These are phyloP conservation scores for Aureobasidium sp. DNA, from an alignment of 2,329 filamentous ascomycete species.

Conservation along the genomic window DNA sequence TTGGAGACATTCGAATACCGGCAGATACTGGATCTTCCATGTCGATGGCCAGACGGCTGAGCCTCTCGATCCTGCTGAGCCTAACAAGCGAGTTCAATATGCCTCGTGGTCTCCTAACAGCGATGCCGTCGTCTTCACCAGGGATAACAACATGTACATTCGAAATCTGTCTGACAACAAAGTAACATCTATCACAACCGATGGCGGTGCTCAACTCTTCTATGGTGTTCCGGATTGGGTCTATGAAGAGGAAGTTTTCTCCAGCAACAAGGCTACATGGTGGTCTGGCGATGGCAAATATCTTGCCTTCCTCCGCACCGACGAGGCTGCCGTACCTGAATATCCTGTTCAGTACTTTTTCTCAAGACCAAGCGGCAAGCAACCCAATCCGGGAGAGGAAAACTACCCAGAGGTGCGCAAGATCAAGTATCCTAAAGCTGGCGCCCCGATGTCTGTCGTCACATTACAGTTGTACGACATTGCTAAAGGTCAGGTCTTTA, in stretches of 20 bases:
- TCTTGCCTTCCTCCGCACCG: slow-evolving; percentile 84
- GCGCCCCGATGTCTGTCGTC: slow-evolving; percentile 85
- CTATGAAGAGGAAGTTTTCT: slow-evolving; percentile 80
- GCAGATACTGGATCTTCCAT: slow-evolving; percentile 84
- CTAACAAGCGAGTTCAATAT: slow-evolving; percentile 62
- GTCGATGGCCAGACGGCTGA: slow-evolving; percentile 70
- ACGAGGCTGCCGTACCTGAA: slow-evolving; percentile 84
- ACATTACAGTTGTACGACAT: slow-evolving; percentile 85
- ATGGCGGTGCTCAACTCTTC: slow-evolving; percentile 82
- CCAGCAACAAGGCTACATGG: slow-evolving; percentile 78
- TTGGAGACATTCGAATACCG: slow-evolving; percentile 85
- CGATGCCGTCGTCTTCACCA: slow-evolving; percentile 80
- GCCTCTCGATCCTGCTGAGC: slow-evolving; percentile 63
- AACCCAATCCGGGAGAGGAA: slow-evolving; percentile 63
- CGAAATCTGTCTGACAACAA: slow-evolving; percentile 54
- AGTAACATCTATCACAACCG: slow-evolving; percentile 67
- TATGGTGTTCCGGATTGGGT: slow-evolving; percentile 98
- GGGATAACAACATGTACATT: slow-evolving; percentile 83
- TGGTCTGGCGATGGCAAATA: slow-evolving; percentile 88
- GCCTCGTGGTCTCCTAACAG: slow-evolving; percentile 85
- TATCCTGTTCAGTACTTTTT: slow-evolving; percentile 93
- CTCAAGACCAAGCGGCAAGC: slow-evolving; percentile 68
- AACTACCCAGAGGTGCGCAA: slow-evolving; percentile 81
- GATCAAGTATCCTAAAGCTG: slow-evolving; percentile 97
- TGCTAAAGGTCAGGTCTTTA: slow-evolving; percentile 65